phyloP scores from a whole-genome alignment of 2,329 filamentous ascomycete species.

The Fusarium cyanostomum region DNA sequence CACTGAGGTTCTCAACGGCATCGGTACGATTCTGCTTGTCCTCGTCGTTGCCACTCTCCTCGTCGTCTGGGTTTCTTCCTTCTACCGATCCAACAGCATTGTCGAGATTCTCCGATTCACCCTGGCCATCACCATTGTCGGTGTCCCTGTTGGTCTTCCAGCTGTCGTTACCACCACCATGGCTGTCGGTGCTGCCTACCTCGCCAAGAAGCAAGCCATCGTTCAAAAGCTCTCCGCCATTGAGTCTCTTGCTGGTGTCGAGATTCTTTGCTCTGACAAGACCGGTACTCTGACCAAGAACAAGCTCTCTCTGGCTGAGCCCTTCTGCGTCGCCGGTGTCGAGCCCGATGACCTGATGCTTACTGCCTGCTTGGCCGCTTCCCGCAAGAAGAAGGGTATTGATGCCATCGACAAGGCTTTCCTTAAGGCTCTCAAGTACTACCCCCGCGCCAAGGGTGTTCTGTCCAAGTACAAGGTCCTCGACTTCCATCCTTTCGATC shows the following conservation, averaged over 20 bases:
- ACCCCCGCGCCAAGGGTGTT: conserved; percentile 82
- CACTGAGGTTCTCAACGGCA: conserved; percentile 88
- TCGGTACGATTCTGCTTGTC: conserved; percentile 80
- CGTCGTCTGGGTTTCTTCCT: conserved; percentile 85
- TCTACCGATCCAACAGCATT: conserved; percentile 87
- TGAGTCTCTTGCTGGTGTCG: conserved; percentile 89
- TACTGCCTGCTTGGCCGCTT: conserved; percentile 88
- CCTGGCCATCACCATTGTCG: conserved; percentile 88
- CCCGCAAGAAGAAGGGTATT: conserved; percentile 94
- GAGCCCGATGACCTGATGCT: conserved; percentile 91
- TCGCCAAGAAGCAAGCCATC: conserved; percentile 92
- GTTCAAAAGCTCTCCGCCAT: conserved; percentile 93
- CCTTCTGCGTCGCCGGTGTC: conserved; percentile 83
- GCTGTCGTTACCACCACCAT: conserved; percentile 95
- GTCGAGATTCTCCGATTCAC: conserved; percentile 84
- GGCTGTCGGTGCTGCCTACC: conserved; percentile 91
- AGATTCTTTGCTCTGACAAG: conserved; percentile 95
- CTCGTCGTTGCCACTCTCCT: conserved; percentile 84
- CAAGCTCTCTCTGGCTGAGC: conserved; percentile 87
- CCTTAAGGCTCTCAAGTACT: conserved; percentile 83
- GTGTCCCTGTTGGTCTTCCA: conserved; percentile 91
- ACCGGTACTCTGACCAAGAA: conserved; percentile 94
- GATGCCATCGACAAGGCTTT: conserved; percentile 96
- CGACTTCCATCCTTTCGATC: conserved; percentile 89
- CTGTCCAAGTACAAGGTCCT: conserved; percentile 86